These are phyloP conservation scores for Clavispora asparagi DNA, from an alignment of 805 yeast species.

Conservation along the genomic window DNA sequence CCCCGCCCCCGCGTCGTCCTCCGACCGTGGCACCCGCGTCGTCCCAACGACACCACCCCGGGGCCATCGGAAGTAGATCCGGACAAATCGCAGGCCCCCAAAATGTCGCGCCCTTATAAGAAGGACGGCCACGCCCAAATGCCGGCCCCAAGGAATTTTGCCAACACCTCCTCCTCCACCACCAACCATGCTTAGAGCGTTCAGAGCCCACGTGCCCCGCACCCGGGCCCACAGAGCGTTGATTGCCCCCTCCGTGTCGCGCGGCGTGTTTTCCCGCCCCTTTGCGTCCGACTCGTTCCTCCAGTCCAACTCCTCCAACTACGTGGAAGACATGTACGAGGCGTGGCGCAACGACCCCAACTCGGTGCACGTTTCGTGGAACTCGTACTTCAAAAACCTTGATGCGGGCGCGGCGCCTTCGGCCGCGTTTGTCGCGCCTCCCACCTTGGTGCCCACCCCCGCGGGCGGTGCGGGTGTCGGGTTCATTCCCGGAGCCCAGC, in stretches of 20 bases:
- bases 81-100: conserved; percentile 12
- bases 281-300: conserved; percentile 67
- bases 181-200: conserved; percentile 38
- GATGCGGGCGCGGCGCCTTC: conserved; percentile 64
- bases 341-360: conserved; percentile 90
- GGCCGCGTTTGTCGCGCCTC: conserved; percentile 85
- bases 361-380: conserved; percentile 95
- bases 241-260: conserved; percentile 9
- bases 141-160: neutral
- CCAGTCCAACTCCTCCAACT: conserved; percentile 79
- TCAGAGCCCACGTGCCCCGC: conserved; percentile 34
- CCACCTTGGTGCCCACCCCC: conserved; percentile 78
- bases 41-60: conserved; percentile 6
- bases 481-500: conserved; percentile 50
- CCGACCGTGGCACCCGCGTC: neutral
- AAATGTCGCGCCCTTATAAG: conserved; percentile 5
- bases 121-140: neutral
- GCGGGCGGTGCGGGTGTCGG: conserved; percentile 63
- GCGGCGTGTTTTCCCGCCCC: conserved; percentile 13
- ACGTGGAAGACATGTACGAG: conserved; percentile 96
- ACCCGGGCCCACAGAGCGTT: conserved; percentile 28
- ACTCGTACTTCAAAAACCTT: conserved; percentile 90
- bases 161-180: neutral
- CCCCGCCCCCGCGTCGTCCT: neutral
- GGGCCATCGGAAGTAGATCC: conserved; percentile 8